Base-by-base conservation (phyloP, 179 eudicot genomes). In the Corrigiola litoralis region DNA sequence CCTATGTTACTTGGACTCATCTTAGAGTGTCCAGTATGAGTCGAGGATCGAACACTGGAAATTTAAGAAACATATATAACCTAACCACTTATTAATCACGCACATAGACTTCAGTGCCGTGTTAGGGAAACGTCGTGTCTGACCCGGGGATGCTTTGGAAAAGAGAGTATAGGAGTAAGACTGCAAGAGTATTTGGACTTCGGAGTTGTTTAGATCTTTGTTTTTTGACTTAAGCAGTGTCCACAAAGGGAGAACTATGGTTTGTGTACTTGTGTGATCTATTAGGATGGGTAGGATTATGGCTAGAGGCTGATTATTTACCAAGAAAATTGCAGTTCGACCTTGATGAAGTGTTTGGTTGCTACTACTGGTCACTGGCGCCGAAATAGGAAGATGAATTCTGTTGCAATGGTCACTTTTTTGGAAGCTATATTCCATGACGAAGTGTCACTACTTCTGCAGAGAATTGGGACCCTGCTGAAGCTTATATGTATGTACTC, bases 231-330 rank as follows among this genome's bases (percentile, higher is more conserved):
- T 67, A 60, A 71, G 66, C 12, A 38, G 79, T 74, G 67, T 50
- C 46, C 87, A 88, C 2, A 71, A 11, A 85, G 82, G 90, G 88
- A 82, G 69, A 88, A 85, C 67, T 83, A 87, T 47, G 95, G 90
- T 7, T 80, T n/a, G 90, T 66, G 85, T 85, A 24, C 85, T 87
- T 66, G 88, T n/a, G n/a, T n/a, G n/a, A 87, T 81, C 72, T 87
- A 3, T 65, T 85, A 25, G 86, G 86, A 12, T 75, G 79, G 82
- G 84, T 83, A 10, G 90, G 87, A 37, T 80, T 75, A 38, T 72
- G 81, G 75, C 48, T 18, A 28, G 90, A 87, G 72, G 90, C 95
- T 38, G 67, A 78, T 31, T 71, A 77, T 79, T 79, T 66, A 69
- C 83, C 14, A 70, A 44, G 58, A 58, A 59, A 20, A 85, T 87